These are phyloP conservation scores for Saussurea involucrata DNA, from an alignment of 129 eudicot genomes.

Conservation along the genomic window DNA sequence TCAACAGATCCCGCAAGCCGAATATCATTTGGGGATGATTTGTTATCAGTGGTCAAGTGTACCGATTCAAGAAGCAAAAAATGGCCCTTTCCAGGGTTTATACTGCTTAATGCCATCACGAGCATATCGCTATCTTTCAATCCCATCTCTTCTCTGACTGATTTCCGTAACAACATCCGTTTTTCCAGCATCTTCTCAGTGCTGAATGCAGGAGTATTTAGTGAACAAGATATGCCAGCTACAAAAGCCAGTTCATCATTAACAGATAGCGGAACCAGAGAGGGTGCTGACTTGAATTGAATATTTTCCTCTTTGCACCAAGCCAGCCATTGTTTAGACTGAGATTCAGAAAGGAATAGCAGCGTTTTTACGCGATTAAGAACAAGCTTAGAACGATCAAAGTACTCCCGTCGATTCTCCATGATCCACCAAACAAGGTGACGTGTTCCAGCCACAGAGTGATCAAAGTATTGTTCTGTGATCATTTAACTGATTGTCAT, in stretches of 20 bases:
- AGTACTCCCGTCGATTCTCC: constrained; percentile 96
- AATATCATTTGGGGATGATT: constrained; percentile 13
- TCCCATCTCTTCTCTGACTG: constrained; percentile 90
- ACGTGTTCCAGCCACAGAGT: constrained; percentile 74
- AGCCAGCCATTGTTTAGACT: constrained; percentile 84
- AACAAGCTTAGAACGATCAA: constrained; percentile 72
- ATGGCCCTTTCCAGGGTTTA: constrained; percentile 95
- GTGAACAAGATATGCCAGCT: constrained; percentile 80
- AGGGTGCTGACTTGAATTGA: constrained; percentile 49
- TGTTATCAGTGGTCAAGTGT: constrained; percentile 32
- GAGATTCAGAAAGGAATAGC: constrained; percentile 73
- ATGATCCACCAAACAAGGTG: constrained; percentile 98
- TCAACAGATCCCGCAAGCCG: constrained; percentile 25
- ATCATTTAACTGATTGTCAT: constrained; percentile 1
- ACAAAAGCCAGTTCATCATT: constrained; percentile 93
- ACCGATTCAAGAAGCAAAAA: constrained; percentile 77
- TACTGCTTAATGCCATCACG: constrained; percentile 81
- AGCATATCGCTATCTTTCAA: constrained; percentile 79
- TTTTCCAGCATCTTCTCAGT: constrained; percentile 75
- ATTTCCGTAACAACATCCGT: constrained; percentile 44
- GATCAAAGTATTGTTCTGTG: constrained; percentile 77
- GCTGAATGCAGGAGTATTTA: constrained; percentile 79
- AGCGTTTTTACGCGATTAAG: constrained; percentile 74
- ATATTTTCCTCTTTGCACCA: constrained; percentile 94
- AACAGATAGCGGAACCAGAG: constrained; percentile 79